A percentile compares a stretch with the other conserved stretches of the same genome.
Conservation (phyloP, 345 rosid genomes). For the Kandelia obovata region DNA sequence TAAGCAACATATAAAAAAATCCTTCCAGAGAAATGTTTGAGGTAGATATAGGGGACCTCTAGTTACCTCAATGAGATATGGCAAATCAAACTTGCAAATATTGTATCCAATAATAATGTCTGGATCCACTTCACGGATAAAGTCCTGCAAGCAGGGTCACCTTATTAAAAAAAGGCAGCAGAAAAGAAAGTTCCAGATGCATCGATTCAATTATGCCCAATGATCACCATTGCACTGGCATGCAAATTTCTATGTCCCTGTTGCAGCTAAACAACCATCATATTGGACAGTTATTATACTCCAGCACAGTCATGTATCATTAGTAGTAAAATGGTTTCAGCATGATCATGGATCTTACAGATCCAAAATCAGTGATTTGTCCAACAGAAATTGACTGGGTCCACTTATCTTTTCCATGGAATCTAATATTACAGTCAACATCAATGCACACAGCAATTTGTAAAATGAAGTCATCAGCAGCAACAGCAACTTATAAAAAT, state of each 20-base stretch:
- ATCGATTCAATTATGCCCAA: background rate
- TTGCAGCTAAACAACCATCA: background rate
- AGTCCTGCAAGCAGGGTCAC: constrained; percentile 58
- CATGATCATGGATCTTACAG: background rate
- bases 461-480: too few relatives aligned
- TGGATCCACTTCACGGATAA: constrained; percentile 87
- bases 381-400: too few relatives aligned
- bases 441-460: too few relatives aligned
- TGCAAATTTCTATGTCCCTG: too few relatives aligned
- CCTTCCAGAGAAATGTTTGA: background rate
- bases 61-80: constrained; percentile 92
- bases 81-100: constrained; percentile 97
- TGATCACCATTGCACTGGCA: too few relatives aligned
- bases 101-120: constrained; percentile 96
- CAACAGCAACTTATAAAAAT: too few relatives aligned
- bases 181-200: constrained; percentile 3
- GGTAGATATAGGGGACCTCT: constrained; percentile 13
- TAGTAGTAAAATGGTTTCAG: background rate
- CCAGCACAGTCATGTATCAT: too few relatives aligned
- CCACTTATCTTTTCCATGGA: too few relatives aligned
- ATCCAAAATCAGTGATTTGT: too few relatives aligned
- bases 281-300: background rate
- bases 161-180: constrained; percentile 6
- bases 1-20: constrained; percentile 8
- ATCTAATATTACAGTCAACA: too few relatives aligned